phyloP scores from a whole-genome alignment of 202 grass and related monocot species.

The Elaeis oleifera region DNA sequence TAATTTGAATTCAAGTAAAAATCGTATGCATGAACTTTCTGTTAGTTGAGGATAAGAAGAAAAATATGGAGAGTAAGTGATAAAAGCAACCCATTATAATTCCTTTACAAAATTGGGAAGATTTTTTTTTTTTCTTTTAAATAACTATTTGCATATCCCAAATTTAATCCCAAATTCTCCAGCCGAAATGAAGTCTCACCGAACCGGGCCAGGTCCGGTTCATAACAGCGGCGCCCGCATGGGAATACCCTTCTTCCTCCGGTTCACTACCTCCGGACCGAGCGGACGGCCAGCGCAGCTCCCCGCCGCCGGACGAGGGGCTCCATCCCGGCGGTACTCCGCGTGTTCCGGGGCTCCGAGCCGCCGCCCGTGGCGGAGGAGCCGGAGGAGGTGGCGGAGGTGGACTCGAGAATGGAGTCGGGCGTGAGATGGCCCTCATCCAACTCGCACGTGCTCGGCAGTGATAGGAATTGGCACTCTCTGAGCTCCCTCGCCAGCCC shows the following conservation, averaged over 20 bases:
- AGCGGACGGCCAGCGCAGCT: background rate
- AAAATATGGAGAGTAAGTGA: too few species aligned
- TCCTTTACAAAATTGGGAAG: too few species aligned
- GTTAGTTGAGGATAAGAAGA: too few species aligned
- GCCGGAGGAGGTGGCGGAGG: conserved; percentile 18
- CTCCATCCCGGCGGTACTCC: background rate
- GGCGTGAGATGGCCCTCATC: conserved; percentile 34
- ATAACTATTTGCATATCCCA: too few species aligned
- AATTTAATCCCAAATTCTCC: background rate
- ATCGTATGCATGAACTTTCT: too few species aligned
- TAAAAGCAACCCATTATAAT: too few species aligned
- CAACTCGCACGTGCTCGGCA: conserved; percentile 15
- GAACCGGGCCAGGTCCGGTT: background rate
- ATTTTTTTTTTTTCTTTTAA: too few species aligned
- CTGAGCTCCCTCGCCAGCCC: conserved; percentile 28
- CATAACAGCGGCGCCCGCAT: conserved; percentile 34
- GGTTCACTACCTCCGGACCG: conserved; percentile 20
- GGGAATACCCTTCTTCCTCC: conserved; percentile 37
- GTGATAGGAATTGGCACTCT: conserved; percentile 34
- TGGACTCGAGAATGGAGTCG: conserved; percentile 29
- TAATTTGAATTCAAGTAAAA: too few species aligned
- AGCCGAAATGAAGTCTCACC: background rate
- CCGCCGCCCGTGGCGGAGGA: background rate
- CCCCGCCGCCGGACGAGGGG: background rate
- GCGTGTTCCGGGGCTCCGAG: background rate